Evolutionary conservation across 2,329 filamentous ascomycete genomes (phyloP).

Genomic region (Geosmithia putterillii): DNA sequence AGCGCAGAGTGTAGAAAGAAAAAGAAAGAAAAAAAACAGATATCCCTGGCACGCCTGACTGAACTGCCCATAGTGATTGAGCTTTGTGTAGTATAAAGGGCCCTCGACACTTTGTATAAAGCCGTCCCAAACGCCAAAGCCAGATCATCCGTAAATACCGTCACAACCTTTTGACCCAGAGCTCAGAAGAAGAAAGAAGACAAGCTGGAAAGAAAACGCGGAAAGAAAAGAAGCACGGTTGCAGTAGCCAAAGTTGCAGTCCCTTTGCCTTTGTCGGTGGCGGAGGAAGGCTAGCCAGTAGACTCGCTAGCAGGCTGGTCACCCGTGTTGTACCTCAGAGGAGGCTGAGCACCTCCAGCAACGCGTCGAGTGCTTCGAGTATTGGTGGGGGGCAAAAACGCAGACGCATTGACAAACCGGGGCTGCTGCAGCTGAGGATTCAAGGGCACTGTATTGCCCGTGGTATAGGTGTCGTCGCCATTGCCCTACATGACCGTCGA

Average conservation of each 20-base stretch:
- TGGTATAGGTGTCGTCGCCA: background rate
- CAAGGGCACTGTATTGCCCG: background rate
- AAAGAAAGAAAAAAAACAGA: background rate
- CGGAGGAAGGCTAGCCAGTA: too few species aligned
- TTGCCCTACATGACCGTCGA: slow-evolving; percentile 27
- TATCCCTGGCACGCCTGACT: slow-evolving; percentile 1
- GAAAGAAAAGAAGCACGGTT: background rate
- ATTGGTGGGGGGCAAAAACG: too few species aligned
- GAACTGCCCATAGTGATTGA: background rate
- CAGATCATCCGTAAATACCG: background rate
- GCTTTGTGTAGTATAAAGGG: background rate
- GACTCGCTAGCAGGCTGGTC: too few species aligned
- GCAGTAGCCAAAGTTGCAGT: background rate
- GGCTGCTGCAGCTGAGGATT: background rate
- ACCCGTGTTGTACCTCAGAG: too few species aligned
- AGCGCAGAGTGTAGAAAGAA: background rate
- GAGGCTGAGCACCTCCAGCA: too few species aligned
- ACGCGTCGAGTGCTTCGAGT: too few species aligned
- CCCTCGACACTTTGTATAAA: slow-evolving; percentile 1
- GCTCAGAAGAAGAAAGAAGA: background rate
- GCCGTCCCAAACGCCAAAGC: slow-evolving; percentile 1
- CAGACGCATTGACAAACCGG: too few species aligned
- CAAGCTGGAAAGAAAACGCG: background rate
- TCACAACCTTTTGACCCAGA: background rate
- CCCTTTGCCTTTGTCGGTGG: too few species aligned